Base-by-base conservation (phyloP, 139 green algal genomes). In the Auxenochlorella pyrenoidosa region DNA sequence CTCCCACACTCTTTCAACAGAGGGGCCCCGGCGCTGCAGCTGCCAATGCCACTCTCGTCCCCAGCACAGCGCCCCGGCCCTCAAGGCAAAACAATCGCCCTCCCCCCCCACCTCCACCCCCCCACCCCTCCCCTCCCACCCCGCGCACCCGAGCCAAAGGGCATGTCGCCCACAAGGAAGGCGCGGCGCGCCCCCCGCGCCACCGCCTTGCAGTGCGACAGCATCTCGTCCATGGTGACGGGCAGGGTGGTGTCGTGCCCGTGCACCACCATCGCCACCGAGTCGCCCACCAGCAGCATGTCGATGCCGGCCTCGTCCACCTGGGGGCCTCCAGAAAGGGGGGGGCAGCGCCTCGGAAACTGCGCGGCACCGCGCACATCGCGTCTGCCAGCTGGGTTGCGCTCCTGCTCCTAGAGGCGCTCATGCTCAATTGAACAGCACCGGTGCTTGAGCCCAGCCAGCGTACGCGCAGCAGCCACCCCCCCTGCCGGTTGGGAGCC, bases 201-300 rank as follows among this genome's bases (percentile, higher is more conserved):
- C 38, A 97, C 97, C 58, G 97, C 94, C 44, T 89, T 90, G 92
- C 96, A 99, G 92, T 99, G 97, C 81, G 92, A 28, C n/a, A 99
- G 87, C 96, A 99, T 99, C 47, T 99, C 97, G 4, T 99, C 96
- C 43, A 99, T 63, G 0, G 97, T 99, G 70, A 99, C 92, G 30
- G 98, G 98, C 75, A 99, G 93, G 1, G 98, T 99, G 43, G 98
- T 99, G 94, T 99, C 98, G 88, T 99, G 94, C n/a, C 98, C 98
- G 84, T 99, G 98, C 40, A 99, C 96, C 51, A 99, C 98, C 98
- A 99, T 99, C 34, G 93, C 97, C 58, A 95, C 97, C 5, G 90
- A 97, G 91, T 99, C 98, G 5, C 98, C 98, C 38, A 99, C 98
- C 60, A 99, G 94, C 68, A 96, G 68, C 36, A 99, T 96, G 88